Conservation (phyloP, 2,329 filamentous ascomycete species). For the Fusarium burgessii region DNA sequence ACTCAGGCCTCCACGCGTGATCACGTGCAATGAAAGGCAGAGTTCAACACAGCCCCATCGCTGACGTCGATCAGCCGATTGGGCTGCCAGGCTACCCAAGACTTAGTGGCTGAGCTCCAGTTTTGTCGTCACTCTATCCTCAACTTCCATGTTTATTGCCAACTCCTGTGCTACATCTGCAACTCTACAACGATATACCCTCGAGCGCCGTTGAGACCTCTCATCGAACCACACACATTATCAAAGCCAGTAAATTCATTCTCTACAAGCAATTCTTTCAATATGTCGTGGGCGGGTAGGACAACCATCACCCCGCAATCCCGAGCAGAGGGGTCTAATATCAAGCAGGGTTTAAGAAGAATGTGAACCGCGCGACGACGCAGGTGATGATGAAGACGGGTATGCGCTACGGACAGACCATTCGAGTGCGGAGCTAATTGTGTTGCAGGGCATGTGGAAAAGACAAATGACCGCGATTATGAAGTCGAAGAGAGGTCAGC, state of each 20-base stretch:
- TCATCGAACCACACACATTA: slow-evolving; percentile 13
- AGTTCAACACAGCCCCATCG: slow-evolving; percentile 37
- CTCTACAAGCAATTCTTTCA: slow-evolving; percentile 43
- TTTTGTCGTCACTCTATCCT: slow-evolving; percentile 48
- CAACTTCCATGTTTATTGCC: slow-evolving; percentile 41
- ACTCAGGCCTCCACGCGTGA: slow-evolving; percentile 31
- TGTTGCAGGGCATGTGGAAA: slow-evolving; percentile 86
- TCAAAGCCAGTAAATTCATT: slow-evolving; percentile 11
- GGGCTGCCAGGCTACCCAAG: slow-evolving; percentile 33
- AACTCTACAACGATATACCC: slow-evolving; percentile 33
- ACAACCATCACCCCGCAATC: slow-evolving; percentile 46
- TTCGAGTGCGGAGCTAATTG: slow-evolving; percentile 20
- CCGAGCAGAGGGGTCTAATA: slow-evolving; percentile 48
- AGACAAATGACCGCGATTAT: slow-evolving; percentile 98
- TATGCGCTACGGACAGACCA: slow-evolving; percentile 52
- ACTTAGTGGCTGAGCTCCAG: slow-evolving; percentile 49
- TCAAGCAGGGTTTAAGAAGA: slow-evolving; percentile 74
- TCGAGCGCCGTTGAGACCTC: slow-evolving; percentile 29
- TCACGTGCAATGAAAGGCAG: slow-evolving; percentile 46
- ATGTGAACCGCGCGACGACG: slow-evolving; percentile 98
- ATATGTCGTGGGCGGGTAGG: slow-evolving; percentile 79
- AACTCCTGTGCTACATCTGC: slow-evolving; percentile 34
- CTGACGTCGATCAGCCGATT: slow-evolving; percentile 51
- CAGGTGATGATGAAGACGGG: slow-evolving; percentile 99
- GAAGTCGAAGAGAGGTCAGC: slow-evolving; percentile 91